Evolutionary conservation across 1,284 basidiomycete species (phyloP), one percentile per base, ranked within the genome.

Genomic region (Ganoderma lucidum): DNA sequence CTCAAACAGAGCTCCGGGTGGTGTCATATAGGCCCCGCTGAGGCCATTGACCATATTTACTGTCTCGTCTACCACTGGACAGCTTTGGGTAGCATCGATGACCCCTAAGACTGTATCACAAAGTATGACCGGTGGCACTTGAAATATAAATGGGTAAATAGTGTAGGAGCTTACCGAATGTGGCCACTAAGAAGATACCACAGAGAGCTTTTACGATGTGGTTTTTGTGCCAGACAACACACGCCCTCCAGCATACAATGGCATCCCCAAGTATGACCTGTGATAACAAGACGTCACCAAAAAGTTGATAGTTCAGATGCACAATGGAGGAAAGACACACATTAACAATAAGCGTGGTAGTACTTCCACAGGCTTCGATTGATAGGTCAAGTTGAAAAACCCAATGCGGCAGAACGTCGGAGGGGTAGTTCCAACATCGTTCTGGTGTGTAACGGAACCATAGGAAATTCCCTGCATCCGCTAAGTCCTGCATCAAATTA

Each of bases 211-310:
- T 39, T 5, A 62, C 60, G 15, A 45, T 14, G 15, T 10, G 28
- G 28, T 62, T 62, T 44, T 44, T 44, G n/a, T 14, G 60, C 60
- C 60, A 62, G 28, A 62, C 39, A 30, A 42, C 41, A 6, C 37
- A 44, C 2, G 59, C 59, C 30, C 59, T 61, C 59, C 60, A 62
- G 39, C 60, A 62, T 42, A 62, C 41, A 17, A 62, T 62, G 3
- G 60, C n/a, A 10, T 62, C 60, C 12, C 60, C 60, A 19, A 62
- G 23, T 3, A 45, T 8, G 10, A 62, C 39, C 60, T 62, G 23
- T 23, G 23, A 23, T 23, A 23, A 23, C 23, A 23, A 23, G 23
- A 23, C 23, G 23, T 23, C 23, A 23, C 23, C 23, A 23, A 23
- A 23, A 23, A 23, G 23, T 23, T 23, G 23, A 48, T n/a, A 23